Evolutionary conservation across 2,329 filamentous ascomycete species (phyloP).

Genomic region (Sporothrix variecibatus): DNA sequence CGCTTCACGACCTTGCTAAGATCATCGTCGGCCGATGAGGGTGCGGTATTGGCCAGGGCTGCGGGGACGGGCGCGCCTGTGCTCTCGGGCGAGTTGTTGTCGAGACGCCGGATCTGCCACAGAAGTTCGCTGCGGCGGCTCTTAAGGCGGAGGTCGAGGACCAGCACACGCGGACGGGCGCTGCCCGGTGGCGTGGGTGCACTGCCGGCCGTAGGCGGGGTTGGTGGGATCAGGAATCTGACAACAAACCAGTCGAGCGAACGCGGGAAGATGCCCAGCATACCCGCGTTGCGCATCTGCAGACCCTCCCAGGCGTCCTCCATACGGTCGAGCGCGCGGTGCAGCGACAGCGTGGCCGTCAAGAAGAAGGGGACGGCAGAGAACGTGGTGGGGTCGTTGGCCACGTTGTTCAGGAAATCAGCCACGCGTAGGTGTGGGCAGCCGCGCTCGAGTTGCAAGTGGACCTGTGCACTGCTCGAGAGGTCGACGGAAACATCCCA

Average conservation of each 20-base stretch:
- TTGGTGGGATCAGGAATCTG: slow-evolving; percentile 49
- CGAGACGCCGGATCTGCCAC: slow-evolving; percentile 53
- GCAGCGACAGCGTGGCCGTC: slow-evolving; percentile 63
- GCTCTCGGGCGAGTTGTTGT: slow-evolving; percentile 29
- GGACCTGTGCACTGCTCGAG: slow-evolving; percentile 51
- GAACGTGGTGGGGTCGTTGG: slow-evolving; percentile 58
- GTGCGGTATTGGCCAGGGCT: not conserved
- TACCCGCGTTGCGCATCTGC: slow-evolving; percentile 47
- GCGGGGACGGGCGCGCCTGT: not conserved
- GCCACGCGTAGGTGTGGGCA: slow-evolving; percentile 69
- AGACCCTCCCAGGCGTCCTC: slow-evolving; percentile 55
- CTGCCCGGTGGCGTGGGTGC: not conserved
- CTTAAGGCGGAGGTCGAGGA: slow-evolving; percentile 55
- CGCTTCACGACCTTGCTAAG: slow-evolving; percentile 46
- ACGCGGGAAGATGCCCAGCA: slow-evolving; percentile 54
- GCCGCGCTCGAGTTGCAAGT: slow-evolving; percentile 58
- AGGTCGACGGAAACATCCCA: slow-evolving; percentile 63
- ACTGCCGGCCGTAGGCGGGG: slow-evolving; percentile 28
- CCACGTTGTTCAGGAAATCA: slow-evolving; percentile 58
- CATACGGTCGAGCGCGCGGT: slow-evolving; percentile 62
- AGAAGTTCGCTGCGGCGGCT: slow-evolving; percentile 50
- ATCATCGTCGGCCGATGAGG: slow-evolving; percentile 35
- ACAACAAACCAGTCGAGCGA: slow-evolving; percentile 60
- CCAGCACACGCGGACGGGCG: slow-evolving; percentile 42
- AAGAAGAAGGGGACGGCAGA: slow-evolving; percentile 57